These are phyloP conservation scores for Salicornia ramosissima DNA, from an alignment of 148 eudicot genomes.

Conservation along the genomic window DNA sequence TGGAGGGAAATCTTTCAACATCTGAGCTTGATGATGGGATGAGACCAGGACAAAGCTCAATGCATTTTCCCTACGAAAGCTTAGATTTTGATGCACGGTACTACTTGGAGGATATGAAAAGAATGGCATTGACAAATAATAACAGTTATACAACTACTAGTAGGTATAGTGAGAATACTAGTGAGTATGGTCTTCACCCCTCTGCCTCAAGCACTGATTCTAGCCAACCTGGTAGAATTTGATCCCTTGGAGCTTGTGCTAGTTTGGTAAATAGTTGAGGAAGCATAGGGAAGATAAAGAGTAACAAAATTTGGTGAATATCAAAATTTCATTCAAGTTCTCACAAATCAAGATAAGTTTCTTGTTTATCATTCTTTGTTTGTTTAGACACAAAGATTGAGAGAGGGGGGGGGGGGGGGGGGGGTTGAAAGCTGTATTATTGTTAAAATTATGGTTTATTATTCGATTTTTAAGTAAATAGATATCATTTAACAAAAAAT, in stretches of 20 bases:
- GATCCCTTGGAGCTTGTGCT: neutral
- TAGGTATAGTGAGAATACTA: constrained; percentile 35
- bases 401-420: too few species aligned
- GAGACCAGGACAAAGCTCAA: constrained; percentile 35
- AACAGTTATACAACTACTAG: constrained; percentile 9
- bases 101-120: constrained; percentile 32
- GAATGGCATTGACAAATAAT: constrained; percentile 29
- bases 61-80: constrained; percentile 36
- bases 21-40: constrained; percentile 40
- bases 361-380: neutral
- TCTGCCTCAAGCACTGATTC: constrained; percentile 34
- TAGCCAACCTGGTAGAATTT: constrained; percentile 20
- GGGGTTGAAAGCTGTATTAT: neutral
- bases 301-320: neutral
- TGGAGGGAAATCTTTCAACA: constrained; percentile 39
- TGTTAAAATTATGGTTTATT: constrained; percentile 1
- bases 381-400: too few species aligned
- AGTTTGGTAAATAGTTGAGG: constrained; percentile 1
- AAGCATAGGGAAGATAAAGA: neutral
- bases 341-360: neutral
- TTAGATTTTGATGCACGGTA: constrained; percentile 31
- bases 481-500: neutral
- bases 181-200: constrained; percentile 41
- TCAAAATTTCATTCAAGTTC: too few species aligned
- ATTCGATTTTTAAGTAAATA: constrained; percentile 2